These are phyloP conservation scores for Xylaria venustula DNA, from an alignment of 495 filamentous ascomycete species.

Conservation along the genomic window DNA sequence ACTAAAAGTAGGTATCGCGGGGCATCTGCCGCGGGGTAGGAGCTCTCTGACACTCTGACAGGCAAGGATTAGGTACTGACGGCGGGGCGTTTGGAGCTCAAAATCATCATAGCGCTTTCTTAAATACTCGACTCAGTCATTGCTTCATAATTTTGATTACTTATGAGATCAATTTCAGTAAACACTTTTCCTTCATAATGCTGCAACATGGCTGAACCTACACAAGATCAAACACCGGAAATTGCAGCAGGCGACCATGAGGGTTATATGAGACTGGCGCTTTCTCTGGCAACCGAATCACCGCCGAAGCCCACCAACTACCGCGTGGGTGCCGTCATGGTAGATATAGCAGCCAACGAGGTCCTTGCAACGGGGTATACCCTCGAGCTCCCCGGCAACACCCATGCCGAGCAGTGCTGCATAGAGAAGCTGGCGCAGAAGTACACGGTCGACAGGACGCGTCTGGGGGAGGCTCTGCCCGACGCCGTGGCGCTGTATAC, in stretches of 20 bases:
- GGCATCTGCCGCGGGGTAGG: no score
- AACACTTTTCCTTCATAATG: background rate
- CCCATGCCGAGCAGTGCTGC: conserved; percentile 92
- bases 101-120: no score
- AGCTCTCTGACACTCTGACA: no score
- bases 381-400: conserved; percentile 87
- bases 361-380: conserved; percentile 87
- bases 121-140: no score
- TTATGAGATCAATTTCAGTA: background rate
- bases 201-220: conserved; percentile 13
- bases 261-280: conserved; percentile 68
- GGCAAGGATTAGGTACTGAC: no score
- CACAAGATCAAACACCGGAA: background rate
- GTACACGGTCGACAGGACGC: conserved; percentile 51
- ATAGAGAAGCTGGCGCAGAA: conserved; percentile 69
- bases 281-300: conserved; percentile 71
- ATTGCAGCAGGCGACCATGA: conserved; percentile 52
- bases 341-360: conserved; percentile 56
- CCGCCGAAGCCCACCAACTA: conserved; percentile 88
- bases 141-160: no score
- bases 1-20: no score
- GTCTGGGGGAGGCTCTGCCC: conserved; percentile 56
- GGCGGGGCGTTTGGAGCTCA: no score
- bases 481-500: conserved; percentile 71
- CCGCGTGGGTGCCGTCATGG: conserved; percentile 82